Evolutionary conservation across 257 asterid species (phyloP).

Genomic region (Solanum chiquidenum): DNA sequence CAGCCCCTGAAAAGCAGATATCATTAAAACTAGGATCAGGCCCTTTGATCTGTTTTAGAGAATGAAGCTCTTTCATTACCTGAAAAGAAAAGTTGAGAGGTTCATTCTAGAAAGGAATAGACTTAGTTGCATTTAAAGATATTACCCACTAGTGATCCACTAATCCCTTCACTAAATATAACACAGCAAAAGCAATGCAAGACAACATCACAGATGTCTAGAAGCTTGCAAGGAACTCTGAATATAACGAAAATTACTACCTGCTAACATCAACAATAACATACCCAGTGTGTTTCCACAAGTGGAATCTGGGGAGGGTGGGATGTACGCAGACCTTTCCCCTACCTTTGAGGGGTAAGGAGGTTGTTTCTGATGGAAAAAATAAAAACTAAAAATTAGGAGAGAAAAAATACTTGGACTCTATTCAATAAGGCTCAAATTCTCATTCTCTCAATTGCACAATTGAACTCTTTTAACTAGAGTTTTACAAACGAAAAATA

Average conservation of each 20-base stretch:
- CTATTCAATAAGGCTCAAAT: not conserved
- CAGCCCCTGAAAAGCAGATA: constrained; percentile 90
- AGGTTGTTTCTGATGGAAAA: not conserved
- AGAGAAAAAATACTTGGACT: not conserved
- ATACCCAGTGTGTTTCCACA: not conserved
- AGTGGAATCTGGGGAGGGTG: not conserved
- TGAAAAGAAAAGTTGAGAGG: constrained; percentile 7
- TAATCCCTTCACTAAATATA: not conserved
- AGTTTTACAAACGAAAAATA: too few relatives aligned
- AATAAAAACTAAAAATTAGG: not conserved
- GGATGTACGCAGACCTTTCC: not conserved
- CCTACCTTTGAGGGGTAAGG: not conserved
- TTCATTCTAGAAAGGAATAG: not conserved
- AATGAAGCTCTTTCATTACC: constrained; percentile 49
- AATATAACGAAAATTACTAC: not conserved
- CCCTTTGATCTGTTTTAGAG: constrained; percentile 72
- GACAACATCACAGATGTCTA: constrained; percentile 5
- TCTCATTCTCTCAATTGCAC: not conserved
- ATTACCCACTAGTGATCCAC: not conserved
- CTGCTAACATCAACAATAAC: not conserved
- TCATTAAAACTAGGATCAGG: constrained; percentile 81
- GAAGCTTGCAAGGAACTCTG: not conserved
- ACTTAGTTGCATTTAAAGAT: not conserved
- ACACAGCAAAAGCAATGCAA: not conserved
- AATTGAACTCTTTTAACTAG: not conserved